These are phyloP conservation scores for Medicago ruthenica DNA, from an alignment of 306 rosid genomes.

Conservation along the genomic window DNA sequence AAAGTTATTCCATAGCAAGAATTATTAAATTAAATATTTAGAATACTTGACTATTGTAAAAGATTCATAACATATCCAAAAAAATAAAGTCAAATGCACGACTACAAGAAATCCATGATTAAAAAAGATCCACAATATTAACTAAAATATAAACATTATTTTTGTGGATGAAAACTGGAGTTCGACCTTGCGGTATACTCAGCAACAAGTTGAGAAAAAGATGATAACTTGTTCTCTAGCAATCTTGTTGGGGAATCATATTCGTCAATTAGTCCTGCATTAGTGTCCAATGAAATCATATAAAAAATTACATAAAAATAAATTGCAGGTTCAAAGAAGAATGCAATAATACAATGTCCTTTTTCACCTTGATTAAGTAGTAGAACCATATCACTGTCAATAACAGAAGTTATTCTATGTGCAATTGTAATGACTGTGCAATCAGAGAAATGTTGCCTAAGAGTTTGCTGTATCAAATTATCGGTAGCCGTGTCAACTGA, in stretches of 20 bases:
- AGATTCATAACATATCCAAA: no score
- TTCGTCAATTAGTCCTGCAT: constrained; percentile 72
- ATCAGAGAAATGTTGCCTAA: not conserved
- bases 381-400: constrained; percentile 5
- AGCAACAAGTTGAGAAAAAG: constrained; percentile 72
- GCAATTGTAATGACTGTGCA: not conserved
- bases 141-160: no score
- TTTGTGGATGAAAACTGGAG: constrained; percentile 9
- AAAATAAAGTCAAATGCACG: no score
- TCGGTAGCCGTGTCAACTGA: not conserved
- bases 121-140: no score
- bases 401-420: not conserved
- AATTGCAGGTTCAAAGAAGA: not conserved
- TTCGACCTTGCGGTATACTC: constrained; percentile 66
- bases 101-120: no score
- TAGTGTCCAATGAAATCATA: not conserved
- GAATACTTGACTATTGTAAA: no score
- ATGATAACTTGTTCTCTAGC: constrained; percentile 64
- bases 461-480: constrained; percentile 8
- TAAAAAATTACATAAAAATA: not conserved
- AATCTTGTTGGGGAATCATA: constrained; percentile 62
- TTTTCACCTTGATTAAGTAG: not conserved
- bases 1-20: no score
- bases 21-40: no score
- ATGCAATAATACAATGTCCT: not conserved